Evolutionary conservation across 139 green algal genomes (phyloP).

Genomic region (Tetradesmus lagerheimii): DNA sequence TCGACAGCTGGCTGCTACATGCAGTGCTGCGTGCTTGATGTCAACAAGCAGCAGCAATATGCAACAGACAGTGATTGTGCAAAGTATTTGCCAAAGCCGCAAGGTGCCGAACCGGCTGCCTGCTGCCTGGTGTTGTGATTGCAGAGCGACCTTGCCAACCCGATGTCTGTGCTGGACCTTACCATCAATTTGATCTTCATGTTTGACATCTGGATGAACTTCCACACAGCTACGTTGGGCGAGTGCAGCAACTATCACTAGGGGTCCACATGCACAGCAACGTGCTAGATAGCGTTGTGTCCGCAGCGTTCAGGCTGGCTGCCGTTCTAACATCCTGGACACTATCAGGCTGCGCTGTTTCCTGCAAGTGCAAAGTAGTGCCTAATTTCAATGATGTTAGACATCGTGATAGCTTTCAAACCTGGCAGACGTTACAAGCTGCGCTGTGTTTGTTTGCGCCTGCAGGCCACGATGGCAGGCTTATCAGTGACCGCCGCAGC

Average conservation of each 20-base stretch:
- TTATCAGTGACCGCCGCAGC: constrained; percentile 26
- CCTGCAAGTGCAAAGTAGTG: no score
- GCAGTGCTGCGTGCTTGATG: background rate
- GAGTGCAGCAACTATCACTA: background rate
- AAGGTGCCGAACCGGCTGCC: background rate
- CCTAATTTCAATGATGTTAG: no score
- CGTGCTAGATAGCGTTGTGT: no score
- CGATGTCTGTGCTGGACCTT: constrained; percentile 44
- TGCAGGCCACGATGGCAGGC: constrained; percentile 31
- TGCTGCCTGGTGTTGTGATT: background rate
- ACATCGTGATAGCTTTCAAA: no score
- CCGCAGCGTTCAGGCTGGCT: no score
- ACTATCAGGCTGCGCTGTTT: no score
- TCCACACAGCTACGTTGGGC: constrained; percentile 45
- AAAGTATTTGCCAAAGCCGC: no score
- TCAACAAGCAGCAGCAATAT: background rate
- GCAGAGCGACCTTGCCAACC: constrained; percentile 31
- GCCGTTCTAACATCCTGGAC: no score
- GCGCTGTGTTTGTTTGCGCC: background rate
- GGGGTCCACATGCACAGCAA: no score
- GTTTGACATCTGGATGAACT: constrained; percentile 54
- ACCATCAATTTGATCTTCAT: constrained; percentile 50
- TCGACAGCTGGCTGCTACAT: no score
- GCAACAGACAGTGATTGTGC: no score
- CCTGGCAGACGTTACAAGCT: no score